Percentiles rank a stretch among this genome's conserved stretches.
These are phyloP conservation scores for Melocanna baccifera DNA, from an alignment of 176 grass and related monocot genomes.

Conservation along the genomic window DNA sequence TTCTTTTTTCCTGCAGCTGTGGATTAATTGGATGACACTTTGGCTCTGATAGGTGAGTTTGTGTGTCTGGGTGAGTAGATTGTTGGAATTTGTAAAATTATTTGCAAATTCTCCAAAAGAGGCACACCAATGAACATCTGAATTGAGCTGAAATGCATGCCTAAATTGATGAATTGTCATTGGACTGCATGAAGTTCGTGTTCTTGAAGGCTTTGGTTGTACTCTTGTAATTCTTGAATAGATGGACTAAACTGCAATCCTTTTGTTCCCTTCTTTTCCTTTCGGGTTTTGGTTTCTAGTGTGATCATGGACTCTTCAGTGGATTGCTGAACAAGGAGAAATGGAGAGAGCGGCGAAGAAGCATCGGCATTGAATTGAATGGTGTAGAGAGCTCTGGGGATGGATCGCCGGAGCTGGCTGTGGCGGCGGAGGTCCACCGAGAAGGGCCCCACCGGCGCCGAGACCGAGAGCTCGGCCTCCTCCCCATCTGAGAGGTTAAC, in stretches of 20 bases:
- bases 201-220: slow-evolving; percentile 17
- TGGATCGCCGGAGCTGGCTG: slow-evolving; percentile 86
- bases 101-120: background rate
- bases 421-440: slow-evolving; percentile 74
- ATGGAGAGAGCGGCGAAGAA: background rate
- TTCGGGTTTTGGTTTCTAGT: background rate
- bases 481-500: slow-evolving; percentile 55
- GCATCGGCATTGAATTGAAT: slow-evolving; percentile 31
- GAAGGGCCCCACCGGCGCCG: slow-evolving; percentile 39
- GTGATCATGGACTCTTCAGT: background rate
- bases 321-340: background rate
- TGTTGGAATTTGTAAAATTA: background rate
- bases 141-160: background rate
- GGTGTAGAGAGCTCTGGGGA: slow-evolving; percentile 18
- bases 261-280: background rate
- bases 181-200: background rate
- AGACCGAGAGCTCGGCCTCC: slow-evolving; percentile 68
- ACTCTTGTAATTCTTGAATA: background rate
- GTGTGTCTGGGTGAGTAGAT: background rate
- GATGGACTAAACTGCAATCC: background rate
- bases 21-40: background rate
- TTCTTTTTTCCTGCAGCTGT: background rate
- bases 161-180: background rate
- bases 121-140: background rate
- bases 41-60: background rate